Percentiles rank a stretch among this genome's conserved stretches.
phyloP scores from a whole-genome alignment of 768 basidiomycete species.

The Mycena rosella region DNA sequence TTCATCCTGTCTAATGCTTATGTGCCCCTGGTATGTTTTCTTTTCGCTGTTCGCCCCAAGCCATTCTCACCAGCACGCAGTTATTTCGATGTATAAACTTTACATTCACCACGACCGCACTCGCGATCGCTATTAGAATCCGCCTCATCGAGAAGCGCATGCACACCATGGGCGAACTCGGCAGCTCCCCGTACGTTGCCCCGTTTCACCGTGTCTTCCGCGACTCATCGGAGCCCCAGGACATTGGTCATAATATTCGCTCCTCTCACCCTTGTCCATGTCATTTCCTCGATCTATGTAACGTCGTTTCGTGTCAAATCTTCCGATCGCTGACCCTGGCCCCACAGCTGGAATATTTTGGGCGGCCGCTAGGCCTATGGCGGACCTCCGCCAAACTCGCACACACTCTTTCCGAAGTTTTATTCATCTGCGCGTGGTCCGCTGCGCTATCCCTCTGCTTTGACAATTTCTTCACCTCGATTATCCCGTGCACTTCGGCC shows the following conservation, averaged over 20 bases:
- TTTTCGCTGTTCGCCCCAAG: not conserved
- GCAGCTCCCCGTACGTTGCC: constrained; percentile 79
- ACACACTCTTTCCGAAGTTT: constrained; percentile 88
- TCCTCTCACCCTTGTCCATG: constrained; percentile 85
- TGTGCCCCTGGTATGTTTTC: constrained; percentile 75
- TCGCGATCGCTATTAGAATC: constrained; percentile 84
- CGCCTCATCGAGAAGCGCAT: constrained; percentile 66
- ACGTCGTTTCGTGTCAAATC: constrained; percentile 8
- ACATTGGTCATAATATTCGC: constrained; percentile 90
- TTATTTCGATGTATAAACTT: constrained; percentile 90
- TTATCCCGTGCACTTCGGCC: constrained; percentile 78
- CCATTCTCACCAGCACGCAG: constrained; percentile 52
- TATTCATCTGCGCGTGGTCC: constrained; percentile 96
- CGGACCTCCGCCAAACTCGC: constrained; percentile 87
- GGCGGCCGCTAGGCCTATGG: constrained; percentile 93
- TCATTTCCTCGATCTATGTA: constrained; percentile 89
- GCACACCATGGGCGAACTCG: constrained; percentile 76
- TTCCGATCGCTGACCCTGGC: constrained; percentile 19
- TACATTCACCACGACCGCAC: constrained; percentile 81
- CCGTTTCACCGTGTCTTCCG: not conserved
- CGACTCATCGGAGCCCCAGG: constrained; percentile 49
- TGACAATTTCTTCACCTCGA: constrained; percentile 92
- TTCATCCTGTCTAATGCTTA: constrained; percentile 83
- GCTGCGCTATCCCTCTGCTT: constrained; percentile 89
- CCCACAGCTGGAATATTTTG: constrained; percentile 89